Evolutionary conservation across 306 rosid genomes (phyloP), one percentile per base, ranked within the genome.

Genomic region (Trifolium subterraneum): DNA sequence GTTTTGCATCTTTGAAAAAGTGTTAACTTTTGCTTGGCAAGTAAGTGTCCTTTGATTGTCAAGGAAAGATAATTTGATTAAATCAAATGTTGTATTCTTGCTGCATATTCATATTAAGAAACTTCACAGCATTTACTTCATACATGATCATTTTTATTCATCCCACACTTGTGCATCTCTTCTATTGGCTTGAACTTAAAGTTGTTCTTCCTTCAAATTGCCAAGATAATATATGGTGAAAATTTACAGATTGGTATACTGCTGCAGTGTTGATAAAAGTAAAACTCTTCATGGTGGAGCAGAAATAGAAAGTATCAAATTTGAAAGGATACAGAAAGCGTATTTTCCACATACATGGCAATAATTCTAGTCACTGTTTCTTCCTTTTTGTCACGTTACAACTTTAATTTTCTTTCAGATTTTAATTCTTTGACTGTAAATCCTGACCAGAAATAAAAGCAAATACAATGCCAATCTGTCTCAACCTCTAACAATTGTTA

Each of bases 381-480:
- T 39, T 64, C 18, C 19, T 33, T 64, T 64, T 39, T 18, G 51
- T 39, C 4, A 10, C 18, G 29, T 5, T 39, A 64, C 45, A 77
- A 78, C 52, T 41, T 27, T 51, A 60, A 64, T 42, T 68, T 59
- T 70, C 11, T 58, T 45, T 62, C 64, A 58, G 78, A 51, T 60
- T 77, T 64, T 48, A 73, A 72, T 73, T 80, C 80, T 64, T 84
- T 39, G 59, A 63, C 68, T 59, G 72, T 74, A 70, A 74, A 80
- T 64, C 38, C 72, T 78, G 72, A 76, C 39, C 52, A 51, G 78
- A 78, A 69, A 54, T 70, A 39, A 55, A 56, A 80, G 55, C 68
- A 68, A 72, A 68, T 4, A 36, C 77, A 78, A 69, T 69, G 35
- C 19, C 78, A 78, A 58, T 69, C 81, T 70, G 75, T 63, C 69